Conservation (phyloP, 1,284 basidiomycete genomes). For the Leccinum laetum region DNA sequence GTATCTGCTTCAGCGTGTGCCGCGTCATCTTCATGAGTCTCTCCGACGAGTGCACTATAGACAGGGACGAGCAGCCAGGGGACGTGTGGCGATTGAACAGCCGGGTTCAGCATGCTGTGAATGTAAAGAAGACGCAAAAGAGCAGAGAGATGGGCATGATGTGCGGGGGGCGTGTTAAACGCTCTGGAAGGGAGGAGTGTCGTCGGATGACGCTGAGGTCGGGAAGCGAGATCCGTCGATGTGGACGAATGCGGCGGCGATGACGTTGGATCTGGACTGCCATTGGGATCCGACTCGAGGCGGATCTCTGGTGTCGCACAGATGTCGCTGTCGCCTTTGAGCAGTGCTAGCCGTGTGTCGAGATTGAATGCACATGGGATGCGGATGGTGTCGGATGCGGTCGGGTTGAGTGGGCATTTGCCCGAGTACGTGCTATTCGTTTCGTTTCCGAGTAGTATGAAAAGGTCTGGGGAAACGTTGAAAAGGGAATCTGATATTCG, state of each 20-base stretch:
- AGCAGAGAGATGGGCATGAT: slow-evolving; percentile 62
- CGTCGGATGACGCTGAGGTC: slow-evolving; percentile 37
- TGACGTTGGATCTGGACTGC: slow-evolving; percentile 27
- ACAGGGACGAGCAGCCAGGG: slow-evolving; percentile 68
- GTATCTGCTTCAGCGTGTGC: slow-evolving; percentile 76
- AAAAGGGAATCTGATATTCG: slow-evolving; percentile 57
- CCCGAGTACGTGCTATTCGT: slow-evolving; percentile 39
- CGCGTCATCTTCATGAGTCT: slow-evolving; percentile 59
- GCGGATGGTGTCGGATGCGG: slow-evolving; percentile 45
- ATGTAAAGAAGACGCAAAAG: slow-evolving; percentile 72
- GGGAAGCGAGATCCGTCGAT: slow-evolving; percentile 18
- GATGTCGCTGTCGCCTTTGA: slow-evolving; percentile 35
- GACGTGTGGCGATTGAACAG: slow-evolving; percentile 64
- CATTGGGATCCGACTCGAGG: slow-evolving; percentile 39
- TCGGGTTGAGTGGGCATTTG: slow-evolving; percentile 53
- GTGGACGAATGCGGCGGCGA: slow-evolving; percentile 3
- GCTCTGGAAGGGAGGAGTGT: slow-evolving; percentile 53
- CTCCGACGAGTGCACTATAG: slow-evolving; percentile 62
- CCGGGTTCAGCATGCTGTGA: slow-evolving; percentile 71
- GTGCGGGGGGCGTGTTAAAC: slow-evolving; percentile 46
- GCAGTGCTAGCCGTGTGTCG: slow-evolving; percentile 50
- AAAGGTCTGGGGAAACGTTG: slow-evolving; percentile 53
- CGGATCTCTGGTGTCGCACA: slow-evolving; percentile 56
- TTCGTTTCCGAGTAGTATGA: slow-evolving; percentile 50
- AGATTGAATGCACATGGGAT: slow-evolving; percentile 53